A percentile compares a stretch with the other conserved stretches of the same genome.
Conservation (phyloP, 805 yeast genomes). For the Monosporozyma yasuniensis region DNA sequence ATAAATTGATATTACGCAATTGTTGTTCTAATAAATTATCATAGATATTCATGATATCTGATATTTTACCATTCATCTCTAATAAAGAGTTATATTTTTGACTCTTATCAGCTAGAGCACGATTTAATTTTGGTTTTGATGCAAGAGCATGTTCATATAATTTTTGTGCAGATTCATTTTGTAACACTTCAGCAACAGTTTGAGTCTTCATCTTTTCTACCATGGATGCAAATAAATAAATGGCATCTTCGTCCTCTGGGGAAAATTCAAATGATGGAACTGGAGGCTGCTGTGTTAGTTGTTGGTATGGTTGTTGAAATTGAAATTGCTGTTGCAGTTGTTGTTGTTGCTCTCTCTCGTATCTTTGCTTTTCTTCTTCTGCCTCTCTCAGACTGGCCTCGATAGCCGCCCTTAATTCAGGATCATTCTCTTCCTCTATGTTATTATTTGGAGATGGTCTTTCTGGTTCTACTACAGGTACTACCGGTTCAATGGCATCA, state of each 20-base stretch:
- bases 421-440: conserved; percentile 72
- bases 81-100: conserved; percentile 56
- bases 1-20: conserved; percentile 33
- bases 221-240: conserved; percentile 59
- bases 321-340: conserved; percentile 3
- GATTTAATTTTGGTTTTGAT: conserved; percentile 61
- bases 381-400: conserved; percentile 81
- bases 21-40: conserved; percentile 61
- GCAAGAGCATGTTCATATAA: conserved; percentile 51
- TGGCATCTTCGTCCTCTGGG: conserved; percentile 57
- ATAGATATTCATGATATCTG: conserved; percentile 66
- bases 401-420: conserved; percentile 87
- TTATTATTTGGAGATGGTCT: conserved; percentile 7
- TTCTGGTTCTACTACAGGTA: conserved; percentile 19
- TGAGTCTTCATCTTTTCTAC: conserved; percentile 45
- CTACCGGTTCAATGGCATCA: conserved; percentile 17
- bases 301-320: not conserved
- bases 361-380: conserved; percentile 33
- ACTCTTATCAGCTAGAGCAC: conserved; percentile 47
- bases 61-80: conserved; percentile 69
- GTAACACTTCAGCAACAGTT: conserved; percentile 34
- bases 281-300: conserved; percentile 6
- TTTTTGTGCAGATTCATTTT: conserved; percentile 25
- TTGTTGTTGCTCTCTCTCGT: conserved; percentile 12
- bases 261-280: conserved; percentile 34